Evolutionary conservation across 2,329 filamentous ascomycete species (phyloP), one percentile per base, ranked within the genome.

Genomic region (Ophiosphaerella korrae): DNA sequence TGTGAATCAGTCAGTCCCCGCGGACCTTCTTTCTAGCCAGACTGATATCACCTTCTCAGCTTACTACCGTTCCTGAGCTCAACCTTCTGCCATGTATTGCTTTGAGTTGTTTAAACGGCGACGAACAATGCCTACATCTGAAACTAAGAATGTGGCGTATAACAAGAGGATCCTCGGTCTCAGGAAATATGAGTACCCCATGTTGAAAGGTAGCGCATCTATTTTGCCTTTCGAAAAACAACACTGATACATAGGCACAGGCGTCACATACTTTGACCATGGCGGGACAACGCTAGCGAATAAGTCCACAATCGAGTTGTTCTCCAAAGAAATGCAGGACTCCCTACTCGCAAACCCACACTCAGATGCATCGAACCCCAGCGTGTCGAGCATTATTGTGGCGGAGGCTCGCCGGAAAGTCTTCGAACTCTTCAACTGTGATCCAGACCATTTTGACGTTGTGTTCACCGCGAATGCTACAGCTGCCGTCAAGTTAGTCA

Each of bases 391-490:
- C 24, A 75, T 81, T 50, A 80, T 88, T 31, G 82, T 87, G 55
- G 75, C 78, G 21, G 75, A 85, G 7, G 65, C 70, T 50, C 46
- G 72, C 54, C 33, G 53, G 46, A 57, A 67, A 55, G 63, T 75
- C 2, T 77, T 97, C 13, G 78, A 79, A 2, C 91, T 95, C 67
- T 92, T 96, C 74, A 86, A 87, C 32, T 92, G 92, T 1, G 85
- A 90, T 55, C 89, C 92, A 5, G 81, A 85, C 6, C 79, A 89
- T 3, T 97, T 92, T 63, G 92, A 97, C 63, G 74, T 97, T 1
- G 84, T 97, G 1, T 97, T 97, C 68, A 90, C 94, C n/a, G 86
- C 91, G 18, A 97, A 97, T 72, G 89, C 93, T 13, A 97, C 93
- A 0, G 92, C 91, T 2, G 92, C 85, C 2, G 86, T 95, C 63